Conservation (phyloP, 2,329 filamentous ascomycete species). For the Rutstroemia sp. region DNA sequence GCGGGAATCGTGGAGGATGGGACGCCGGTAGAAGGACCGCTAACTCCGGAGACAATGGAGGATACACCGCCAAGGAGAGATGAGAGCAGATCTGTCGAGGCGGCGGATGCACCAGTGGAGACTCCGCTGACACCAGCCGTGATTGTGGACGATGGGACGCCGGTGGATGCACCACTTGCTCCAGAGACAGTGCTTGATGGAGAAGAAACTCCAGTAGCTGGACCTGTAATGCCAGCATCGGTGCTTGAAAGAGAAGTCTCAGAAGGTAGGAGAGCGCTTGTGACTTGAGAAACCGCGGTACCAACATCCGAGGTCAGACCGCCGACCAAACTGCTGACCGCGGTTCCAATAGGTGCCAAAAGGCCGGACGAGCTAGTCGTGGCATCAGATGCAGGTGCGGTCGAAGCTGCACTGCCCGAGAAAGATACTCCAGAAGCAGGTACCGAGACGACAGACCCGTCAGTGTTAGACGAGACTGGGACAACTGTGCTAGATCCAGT, state of each 20-base stretch:
- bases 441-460: slow-evolving; percentile 3
- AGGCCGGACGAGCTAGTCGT: neutral
- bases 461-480: slow-evolving; percentile 6
- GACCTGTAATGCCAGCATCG: neutral
- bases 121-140: neutral
- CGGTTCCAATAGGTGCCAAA: neutral
- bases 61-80: neutral
- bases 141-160: neutral
- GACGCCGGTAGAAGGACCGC: neutral
- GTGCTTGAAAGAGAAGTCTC: neutral
- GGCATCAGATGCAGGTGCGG: neutral
- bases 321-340: neutral
- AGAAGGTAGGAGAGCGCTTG: slow-evolving; percentile 1
- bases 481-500: slow-evolving; percentile 6
- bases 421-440: slow-evolving; percentile 13
- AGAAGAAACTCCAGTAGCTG: slow-evolving; percentile 1
- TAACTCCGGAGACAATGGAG: neutral
- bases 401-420: slow-evolving; percentile 11
- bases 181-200: neutral
- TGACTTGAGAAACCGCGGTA: slow-evolving; percentile 6
- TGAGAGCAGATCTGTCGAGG: neutral
- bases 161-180: neutral
- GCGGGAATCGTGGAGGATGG: neutral
- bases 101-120: neutral
- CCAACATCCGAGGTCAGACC: neutral